Conservation (phyloP, 2,329 filamentous ascomycete genomes). For the Thelonectria rubi region DNA sequence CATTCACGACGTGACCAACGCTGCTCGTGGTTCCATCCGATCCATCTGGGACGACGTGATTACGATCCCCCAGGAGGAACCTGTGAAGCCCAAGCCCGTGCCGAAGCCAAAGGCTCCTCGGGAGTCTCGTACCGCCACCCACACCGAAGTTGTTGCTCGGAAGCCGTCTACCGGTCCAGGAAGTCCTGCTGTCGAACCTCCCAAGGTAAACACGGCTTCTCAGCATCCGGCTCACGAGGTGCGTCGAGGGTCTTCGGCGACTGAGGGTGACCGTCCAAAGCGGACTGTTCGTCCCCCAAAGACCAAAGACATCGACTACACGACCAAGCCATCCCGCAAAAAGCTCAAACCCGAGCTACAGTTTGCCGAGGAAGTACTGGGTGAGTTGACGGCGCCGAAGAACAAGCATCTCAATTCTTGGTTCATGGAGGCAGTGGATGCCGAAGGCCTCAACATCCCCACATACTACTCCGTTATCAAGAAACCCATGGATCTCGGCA, state of each 20-base stretch:
- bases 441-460: slow-evolving; percentile 92
- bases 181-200: slow-evolving; percentile 41
- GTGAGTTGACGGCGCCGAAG: slow-evolving; percentile 79
- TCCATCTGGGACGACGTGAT: slow-evolving; percentile 58
- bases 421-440: slow-evolving; percentile 88
- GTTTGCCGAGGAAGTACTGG: slow-evolving; percentile 85
- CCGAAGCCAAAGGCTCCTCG: slow-evolving; percentile 52
- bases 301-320: slow-evolving; percentile 89
- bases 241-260: slow-evolving; percentile 82
- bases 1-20: slow-evolving; percentile 74
- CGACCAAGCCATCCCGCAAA: slow-evolving; percentile 78
- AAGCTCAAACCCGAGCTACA: slow-evolving; percentile 89
- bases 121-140: slow-evolving; percentile 44
- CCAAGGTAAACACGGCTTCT: slow-evolving; percentile 31
- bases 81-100: slow-evolving; percentile 63
- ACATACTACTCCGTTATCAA: slow-evolving; percentile 94
- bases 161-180: slow-evolving; percentile 45
- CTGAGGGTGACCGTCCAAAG: slow-evolving; percentile 83
- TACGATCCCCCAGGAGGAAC: slow-evolving; percentile 60
- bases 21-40: slow-evolving; percentile 65
- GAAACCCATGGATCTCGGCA: slow-evolving; percentile 93
- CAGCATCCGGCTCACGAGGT: slow-evolving; percentile 39
- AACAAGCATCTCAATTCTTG: slow-evolving; percentile 73
- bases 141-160: slow-evolving; percentile 39
- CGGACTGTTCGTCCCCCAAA: slow-evolving; percentile 93